phyloP scores from a whole-genome alignment of 257 asterid species.

The Cynanchum wilfordii region DNA sequence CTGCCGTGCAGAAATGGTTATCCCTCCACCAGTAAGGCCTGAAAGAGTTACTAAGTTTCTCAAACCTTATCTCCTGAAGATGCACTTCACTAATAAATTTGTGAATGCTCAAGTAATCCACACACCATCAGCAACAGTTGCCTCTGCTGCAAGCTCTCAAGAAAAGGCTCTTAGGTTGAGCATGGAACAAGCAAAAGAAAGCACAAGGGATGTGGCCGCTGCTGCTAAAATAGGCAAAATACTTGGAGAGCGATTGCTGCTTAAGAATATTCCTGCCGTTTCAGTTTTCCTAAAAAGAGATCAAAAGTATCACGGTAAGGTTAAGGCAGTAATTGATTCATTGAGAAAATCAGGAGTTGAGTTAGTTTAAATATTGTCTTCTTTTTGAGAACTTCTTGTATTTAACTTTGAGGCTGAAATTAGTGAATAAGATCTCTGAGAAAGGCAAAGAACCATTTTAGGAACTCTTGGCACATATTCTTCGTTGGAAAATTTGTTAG shows the following conservation, averaged over 20 bases:
- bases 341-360: conserved; percentile 60
- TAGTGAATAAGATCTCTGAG: not conserved
- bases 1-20: conserved; percentile 53
- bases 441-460: not conserved
- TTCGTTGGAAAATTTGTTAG: not conserved
- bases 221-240: conserved; percentile 88
- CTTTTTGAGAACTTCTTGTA: not conserved
- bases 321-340: conserved; percentile 80
- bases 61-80: conserved; percentile 74
- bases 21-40: conserved; percentile 63
- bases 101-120: conserved; percentile 85
- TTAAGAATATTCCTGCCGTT: conserved; percentile 67
- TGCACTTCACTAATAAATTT: conserved; percentile 80
- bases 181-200: conserved; percentile 54
- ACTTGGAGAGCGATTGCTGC: conserved; percentile 65
- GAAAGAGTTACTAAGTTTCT: conserved; percentile 64
- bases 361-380: conserved; percentile 31
- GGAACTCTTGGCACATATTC: not conserved
- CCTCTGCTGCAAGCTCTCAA: conserved; percentile 90
- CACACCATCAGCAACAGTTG: conserved; percentile 85
- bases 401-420: not conserved
- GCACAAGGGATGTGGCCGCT: conserved; percentile 78
- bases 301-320: conserved; percentile 85
- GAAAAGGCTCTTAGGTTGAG: conserved; percentile 72
- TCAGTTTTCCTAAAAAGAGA: conserved; percentile 61